Conservation (phyloP, 495 filamentous ascomycete species). For the Podospora sp. region DNA sequence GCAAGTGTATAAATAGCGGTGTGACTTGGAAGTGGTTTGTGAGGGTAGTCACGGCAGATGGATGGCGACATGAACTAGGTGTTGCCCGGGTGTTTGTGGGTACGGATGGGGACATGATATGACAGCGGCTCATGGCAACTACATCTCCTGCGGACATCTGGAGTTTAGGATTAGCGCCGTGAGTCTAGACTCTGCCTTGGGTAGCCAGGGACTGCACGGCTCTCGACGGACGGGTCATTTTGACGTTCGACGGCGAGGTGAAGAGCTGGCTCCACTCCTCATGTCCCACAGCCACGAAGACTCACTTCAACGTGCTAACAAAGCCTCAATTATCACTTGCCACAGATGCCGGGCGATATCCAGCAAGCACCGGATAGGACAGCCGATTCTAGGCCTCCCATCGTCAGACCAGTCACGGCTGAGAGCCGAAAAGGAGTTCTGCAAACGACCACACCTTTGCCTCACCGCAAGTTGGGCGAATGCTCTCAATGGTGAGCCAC, state of each 20-base stretch:
- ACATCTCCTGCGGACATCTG: too few species aligned
- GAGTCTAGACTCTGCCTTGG: too few species aligned
- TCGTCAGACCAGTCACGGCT: not conserved
- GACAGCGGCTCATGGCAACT: too few species aligned
- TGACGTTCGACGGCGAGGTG: not conserved
- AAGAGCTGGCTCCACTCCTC: not conserved
- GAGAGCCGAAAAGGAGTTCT: not conserved
- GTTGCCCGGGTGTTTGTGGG: not conserved
- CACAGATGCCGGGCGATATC: not conserved
- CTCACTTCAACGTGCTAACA: not conserved
- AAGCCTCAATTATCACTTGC: not conserved
- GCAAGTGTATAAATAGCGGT: not conserved
- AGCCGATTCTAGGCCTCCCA: not conserved
- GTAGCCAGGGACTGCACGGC: too few species aligned
- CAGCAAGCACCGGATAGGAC: not conserved
- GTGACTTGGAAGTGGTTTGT: not conserved
- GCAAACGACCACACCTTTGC: not conserved
- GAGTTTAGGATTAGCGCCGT: too few species aligned
- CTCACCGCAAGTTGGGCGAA: constrained; percentile 5
- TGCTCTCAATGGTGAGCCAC: not conserved
- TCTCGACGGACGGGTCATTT: too few species aligned
- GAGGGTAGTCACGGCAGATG: not conserved
- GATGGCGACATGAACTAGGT: not conserved
- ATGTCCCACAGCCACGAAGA: not conserved
- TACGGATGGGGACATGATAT: not conserved